phyloP scores from a whole-genome alignment of 2,329 filamentous ascomycete species.

The Sarocladium oryzae region DNA sequence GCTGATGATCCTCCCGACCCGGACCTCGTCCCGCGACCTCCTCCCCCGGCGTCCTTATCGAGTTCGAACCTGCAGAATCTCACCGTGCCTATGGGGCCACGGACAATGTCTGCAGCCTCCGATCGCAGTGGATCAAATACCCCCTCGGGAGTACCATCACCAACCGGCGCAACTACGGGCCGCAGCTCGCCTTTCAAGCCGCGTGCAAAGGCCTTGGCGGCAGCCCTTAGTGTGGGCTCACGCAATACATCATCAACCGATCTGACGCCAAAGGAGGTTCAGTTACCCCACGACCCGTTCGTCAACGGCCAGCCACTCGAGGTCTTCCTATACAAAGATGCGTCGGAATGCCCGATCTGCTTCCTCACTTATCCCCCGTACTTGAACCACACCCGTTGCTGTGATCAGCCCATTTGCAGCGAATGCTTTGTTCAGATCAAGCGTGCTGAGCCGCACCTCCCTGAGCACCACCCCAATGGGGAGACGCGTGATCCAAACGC shows the following conservation, averaged over 20 bases:
- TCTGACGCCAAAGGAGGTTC: constrained; percentile 68
- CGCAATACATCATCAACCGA: constrained; percentile 68
- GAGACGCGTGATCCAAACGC: constrained; percentile 29
- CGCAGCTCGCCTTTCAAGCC: constrained; percentile 62
- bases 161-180: constrained; percentile 21
- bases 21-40: constrained; percentile 43
- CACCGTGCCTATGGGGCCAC: constrained; percentile 70
- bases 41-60: constrained; percentile 41
- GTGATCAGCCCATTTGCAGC: constrained; percentile 92
- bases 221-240: constrained; percentile 66
- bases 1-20: constrained; percentile 78
- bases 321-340: constrained; percentile 88
- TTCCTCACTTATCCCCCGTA: constrained; percentile 94
- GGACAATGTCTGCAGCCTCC: constrained; percentile 73
- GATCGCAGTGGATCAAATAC: constrained; percentile 59
- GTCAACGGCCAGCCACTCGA: constrained; percentile 94
- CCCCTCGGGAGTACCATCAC: constrained; percentile 49
- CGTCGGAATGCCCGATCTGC: constrained; percentile 88
- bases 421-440: constrained; percentile 99
- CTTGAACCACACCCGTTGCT: constrained; percentile 89
- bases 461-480: constrained; percentile 62
- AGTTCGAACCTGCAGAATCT: constrained; percentile 59
- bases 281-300: constrained; percentile 73
- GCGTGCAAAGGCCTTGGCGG: constrained; percentile 80
- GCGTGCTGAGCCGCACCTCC: constrained; percentile 81